Conservation (phyloP, 768 basidiomycete genomes). For the Trametes villosa region DNA sequence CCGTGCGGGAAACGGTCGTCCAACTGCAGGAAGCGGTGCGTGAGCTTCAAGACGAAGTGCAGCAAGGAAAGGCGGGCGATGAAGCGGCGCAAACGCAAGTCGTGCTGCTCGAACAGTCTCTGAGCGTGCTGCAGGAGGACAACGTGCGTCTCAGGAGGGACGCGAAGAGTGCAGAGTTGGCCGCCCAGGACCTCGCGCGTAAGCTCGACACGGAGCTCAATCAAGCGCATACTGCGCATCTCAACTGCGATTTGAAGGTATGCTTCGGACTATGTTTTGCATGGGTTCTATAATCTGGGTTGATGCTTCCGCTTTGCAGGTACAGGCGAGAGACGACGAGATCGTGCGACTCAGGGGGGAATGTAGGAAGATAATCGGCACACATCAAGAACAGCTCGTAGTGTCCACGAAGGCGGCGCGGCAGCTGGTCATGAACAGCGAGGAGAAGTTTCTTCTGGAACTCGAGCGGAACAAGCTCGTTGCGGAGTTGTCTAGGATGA, state of each 20-base stretch:
- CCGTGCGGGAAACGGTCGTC: neutral
- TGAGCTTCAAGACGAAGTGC: neutral
- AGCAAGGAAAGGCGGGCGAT: neutral
- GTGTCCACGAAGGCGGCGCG: neutral
- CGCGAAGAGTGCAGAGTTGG: neutral
- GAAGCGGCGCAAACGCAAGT: neutral
- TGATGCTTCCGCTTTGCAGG: neutral
- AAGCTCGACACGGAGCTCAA: neutral
- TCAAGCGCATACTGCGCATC: neutral
- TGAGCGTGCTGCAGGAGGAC: neutral
- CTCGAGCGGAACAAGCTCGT: neutral
- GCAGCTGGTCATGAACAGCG: neutral
- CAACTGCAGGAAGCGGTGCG: neutral
- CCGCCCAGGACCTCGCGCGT: neutral
- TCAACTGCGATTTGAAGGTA: neutral
- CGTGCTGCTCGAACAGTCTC: too few relatives aligned
- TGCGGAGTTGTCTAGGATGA: neutral
- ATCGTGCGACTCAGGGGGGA: neutral
- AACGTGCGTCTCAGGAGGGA: neutral
- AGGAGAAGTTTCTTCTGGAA: neutral
- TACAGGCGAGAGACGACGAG: neutral
- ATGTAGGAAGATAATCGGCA: neutral
- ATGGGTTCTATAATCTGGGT: neutral
- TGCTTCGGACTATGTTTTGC: neutral
- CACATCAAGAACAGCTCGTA: neutral